Base-by-base conservation (phyloP, 1,284 basidiomycete species). In the Ustilago esculenta region DNA sequence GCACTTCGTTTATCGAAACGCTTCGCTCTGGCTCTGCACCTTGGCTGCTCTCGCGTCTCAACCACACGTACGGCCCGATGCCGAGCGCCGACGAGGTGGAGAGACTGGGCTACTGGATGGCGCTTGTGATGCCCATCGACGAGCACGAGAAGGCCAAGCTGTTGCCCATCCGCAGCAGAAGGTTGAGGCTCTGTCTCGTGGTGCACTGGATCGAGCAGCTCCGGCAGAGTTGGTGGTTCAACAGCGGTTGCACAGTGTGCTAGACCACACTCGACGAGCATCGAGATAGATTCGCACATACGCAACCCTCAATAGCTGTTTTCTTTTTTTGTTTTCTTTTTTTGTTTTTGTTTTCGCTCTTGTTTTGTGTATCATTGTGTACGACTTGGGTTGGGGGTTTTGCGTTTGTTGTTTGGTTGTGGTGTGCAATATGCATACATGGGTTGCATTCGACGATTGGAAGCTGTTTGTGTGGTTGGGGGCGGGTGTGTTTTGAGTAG, bases 131-230 rank as follows among this genome's bases (percentile, higher is more conserved):
- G 63, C 94, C 94, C n/a, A 93, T 97, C 75, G 92, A 95, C 80
- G 92, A 96, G 72, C 87, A 90, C 75, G 92, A 96, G 84, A 95
- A 95, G 83, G 90, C 92, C 17, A 91, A 92, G 72, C 85, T 97
- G n/a, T 84, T 97, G n/a, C 92, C 93, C 3, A 91, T 96, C 59
- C 88, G 90, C 63, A 90, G 89, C 54, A 86, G 90, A 1, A 86
- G 90, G 23, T 84, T 94, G 63, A 86, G 94, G 30, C 83, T 97
- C 43, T 85, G 90, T 57, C 85, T 97, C 71, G 89, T 95, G 55
- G 90, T 92, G 33, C 90, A 92, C 77, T 97, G 94, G 94, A 94
- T 97, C 73, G 92, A 95, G 78, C 87, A 88, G 79, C 84, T 91
- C 32, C 85, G 88, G 17, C 65, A 70, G 46, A 66, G 60, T 29